Evolutionary conservation across 2,329 filamentous ascomycete species (phyloP).

Genomic region (Fusarium burgessii): DNA sequence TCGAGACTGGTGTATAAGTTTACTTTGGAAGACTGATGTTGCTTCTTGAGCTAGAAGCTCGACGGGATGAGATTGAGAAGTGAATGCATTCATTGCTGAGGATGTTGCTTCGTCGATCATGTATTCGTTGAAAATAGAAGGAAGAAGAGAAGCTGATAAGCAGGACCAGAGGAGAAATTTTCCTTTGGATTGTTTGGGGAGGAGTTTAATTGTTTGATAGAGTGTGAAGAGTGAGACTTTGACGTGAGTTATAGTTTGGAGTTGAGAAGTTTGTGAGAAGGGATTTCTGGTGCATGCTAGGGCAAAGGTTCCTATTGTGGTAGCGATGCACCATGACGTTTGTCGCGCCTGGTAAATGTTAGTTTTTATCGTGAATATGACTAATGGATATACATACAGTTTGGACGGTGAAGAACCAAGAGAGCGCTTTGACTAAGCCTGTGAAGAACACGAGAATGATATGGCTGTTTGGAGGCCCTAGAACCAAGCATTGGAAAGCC

Average conservation of each 20-base stretch:
- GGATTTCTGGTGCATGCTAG: conserved; percentile 48
- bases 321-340: conserved; percentile 49
- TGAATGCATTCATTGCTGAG: conserved; percentile 3
- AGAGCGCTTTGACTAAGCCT: conserved; percentile 48
- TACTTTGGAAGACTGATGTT: conserved; percentile 45
- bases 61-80: conserved; percentile 50
- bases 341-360: conserved; percentile 43
- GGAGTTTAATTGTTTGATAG: conserved; percentile 46
- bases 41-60: conserved; percentile 49
- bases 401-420: conserved; percentile 53
- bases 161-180: conserved; percentile 50
- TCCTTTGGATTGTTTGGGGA: conserved; percentile 49
- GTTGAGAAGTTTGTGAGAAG: conserved; percentile 44
- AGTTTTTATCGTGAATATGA: accelerated
- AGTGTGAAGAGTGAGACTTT: conserved; percentile 49
- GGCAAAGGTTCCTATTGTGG: conserved; percentile 50
- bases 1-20: conserved; percentile 54
- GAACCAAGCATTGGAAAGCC: conserved; percentile 28
- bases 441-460: conserved; percentile 35
- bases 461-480: conserved; percentile 42
- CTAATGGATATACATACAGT: conserved; percentile 41
- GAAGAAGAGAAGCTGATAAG: conserved; percentile 46
- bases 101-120: conserved; percentile 40
- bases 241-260: conserved; percentile 45
- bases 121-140: conserved; percentile 48